Evolutionary conservation across 2,329 filamentous ascomycete species (phyloP).

Genomic region (Teratosphaeria pseudoeucalypti): DNA sequence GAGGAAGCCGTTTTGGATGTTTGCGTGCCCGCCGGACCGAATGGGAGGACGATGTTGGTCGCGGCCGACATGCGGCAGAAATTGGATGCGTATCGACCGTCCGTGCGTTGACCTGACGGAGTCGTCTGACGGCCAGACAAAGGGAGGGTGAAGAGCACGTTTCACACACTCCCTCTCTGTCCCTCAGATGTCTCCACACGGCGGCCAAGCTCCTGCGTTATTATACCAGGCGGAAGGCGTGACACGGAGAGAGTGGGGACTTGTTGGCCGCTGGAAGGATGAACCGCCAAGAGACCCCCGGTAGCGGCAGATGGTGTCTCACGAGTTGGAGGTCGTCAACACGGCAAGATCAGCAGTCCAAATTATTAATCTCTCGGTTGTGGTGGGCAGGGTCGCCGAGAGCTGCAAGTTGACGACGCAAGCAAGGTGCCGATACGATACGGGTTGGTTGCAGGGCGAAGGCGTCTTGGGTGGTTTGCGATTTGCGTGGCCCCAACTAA

Average conservation of each 20-base stretch:
- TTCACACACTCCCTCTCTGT: too few relatives aligned
- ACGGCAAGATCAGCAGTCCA: neutral
- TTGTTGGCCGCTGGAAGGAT: neutral
- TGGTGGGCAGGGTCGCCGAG: neutral
- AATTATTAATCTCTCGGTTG: neutral
- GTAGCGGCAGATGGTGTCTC: neutral
- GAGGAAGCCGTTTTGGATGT: conserved; percentile 10
- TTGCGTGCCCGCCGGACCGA: neutral
- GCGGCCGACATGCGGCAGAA: neutral
- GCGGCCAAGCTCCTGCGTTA: neutral
- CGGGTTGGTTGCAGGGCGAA: neutral
- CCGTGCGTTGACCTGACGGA: neutral
- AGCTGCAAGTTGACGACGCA: neutral
- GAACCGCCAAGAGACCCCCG: neutral
- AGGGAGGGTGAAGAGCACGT: neutral
- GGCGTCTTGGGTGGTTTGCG: neutral
- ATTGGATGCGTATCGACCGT: neutral
- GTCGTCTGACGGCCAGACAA: neutral
- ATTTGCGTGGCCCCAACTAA: neutral
- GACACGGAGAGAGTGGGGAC: neutral
- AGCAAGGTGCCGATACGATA: neutral
- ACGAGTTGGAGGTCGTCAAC: neutral
- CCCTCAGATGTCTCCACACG: neutral
- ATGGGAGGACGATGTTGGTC: neutral
- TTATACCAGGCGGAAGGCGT: neutral